A percentile compares a stretch with the other conserved stretches of the same genome.
Conservation (phyloP, 345 rosid species). For the Bruguiera sexangula region DNA sequence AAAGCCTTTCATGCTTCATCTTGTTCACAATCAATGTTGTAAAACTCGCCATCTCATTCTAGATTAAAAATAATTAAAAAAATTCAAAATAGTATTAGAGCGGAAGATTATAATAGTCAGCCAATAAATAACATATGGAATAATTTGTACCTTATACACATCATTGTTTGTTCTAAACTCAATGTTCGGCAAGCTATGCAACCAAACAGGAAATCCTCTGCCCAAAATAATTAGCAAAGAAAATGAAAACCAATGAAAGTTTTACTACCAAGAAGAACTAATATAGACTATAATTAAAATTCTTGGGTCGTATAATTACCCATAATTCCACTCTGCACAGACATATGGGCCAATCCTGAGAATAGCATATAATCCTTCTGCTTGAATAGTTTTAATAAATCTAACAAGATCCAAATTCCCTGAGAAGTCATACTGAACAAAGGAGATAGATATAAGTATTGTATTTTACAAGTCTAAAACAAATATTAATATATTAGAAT, state of each 20-base stretch:
- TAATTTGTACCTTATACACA: slow-evolving; percentile 13
- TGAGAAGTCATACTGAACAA: slow-evolving; percentile 16
- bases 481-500: neutral
- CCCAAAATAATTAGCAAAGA: neutral
- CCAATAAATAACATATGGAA: neutral
- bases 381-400: slow-evolving; percentile 15
- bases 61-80: neutral
- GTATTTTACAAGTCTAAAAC: no score
- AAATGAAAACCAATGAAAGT: neutral
- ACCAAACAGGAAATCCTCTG: slow-evolving; percentile 29
- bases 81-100: neutral
- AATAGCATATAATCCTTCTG: slow-evolving; percentile 15
- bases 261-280: neutral
- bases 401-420: slow-evolving; percentile 14
- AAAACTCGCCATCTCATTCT: slow-evolving; percentile 28
- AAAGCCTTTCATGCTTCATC: slow-evolving; percentile 14
- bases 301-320: neutral
- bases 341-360: slow-evolving; percentile 25
- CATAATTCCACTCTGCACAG: slow-evolving; percentile 25
- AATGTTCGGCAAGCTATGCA: slow-evolving; percentile 14
- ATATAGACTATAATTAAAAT: neutral
- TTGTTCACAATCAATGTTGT: slow-evolving; percentile 10
- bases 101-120: neutral
- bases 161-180: slow-evolving; percentile 17
- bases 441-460: no score